Conservation (phyloP, 2,329 filamentous ascomycete genomes). For the Cordyceps fumosorosea region DNA sequence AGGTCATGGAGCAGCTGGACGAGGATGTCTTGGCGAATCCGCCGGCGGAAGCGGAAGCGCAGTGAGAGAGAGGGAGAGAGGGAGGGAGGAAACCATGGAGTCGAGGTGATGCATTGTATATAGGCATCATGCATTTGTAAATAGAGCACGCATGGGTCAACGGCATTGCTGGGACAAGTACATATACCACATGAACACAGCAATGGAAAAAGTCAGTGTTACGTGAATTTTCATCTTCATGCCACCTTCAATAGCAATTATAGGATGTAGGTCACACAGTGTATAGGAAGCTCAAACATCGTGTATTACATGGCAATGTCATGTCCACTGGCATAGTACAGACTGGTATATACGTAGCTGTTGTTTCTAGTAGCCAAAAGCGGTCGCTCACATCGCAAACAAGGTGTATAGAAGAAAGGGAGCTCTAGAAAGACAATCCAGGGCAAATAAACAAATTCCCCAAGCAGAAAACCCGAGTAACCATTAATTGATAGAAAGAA, state of each 20-base stretch:
- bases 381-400: not conserved
- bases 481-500: not conserved
- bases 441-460: not conserved
- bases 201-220: not conserved
- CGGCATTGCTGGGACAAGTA: not conserved
- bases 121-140: not conserved
- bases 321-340: not conserved
- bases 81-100: not conserved
- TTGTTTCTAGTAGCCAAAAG: not conserved
- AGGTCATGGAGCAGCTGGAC: conserved; percentile 87
- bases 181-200: not conserved
- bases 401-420: not conserved
- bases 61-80: not conserved
- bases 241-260: not conserved
- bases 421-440: not conserved
- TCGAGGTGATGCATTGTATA: not conserved
- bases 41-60: not conserved
- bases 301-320: no score
- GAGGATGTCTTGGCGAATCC: conserved; percentile 58
- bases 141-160: not conserved
- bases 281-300: no score
- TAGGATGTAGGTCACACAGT: no score
- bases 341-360: not conserved
- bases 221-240: not conserved
- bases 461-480: not conserved